Conservation (phyloP, 176 grass and related monocot genomes). For the Cocos nucifera region DNA sequence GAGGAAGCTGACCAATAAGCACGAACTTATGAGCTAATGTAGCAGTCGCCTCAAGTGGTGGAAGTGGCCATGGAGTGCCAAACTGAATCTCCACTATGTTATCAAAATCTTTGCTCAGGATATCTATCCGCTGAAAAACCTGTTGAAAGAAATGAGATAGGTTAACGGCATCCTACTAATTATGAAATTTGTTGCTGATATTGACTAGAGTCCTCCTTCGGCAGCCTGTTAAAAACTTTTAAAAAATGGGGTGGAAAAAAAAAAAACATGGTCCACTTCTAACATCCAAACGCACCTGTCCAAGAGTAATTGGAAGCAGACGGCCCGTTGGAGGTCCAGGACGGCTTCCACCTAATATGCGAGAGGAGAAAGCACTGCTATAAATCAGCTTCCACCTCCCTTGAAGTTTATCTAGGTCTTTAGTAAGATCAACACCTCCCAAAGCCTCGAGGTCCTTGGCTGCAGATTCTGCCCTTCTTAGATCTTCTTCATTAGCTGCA, state of each 20-base stretch:
- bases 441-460: constrained; percentile 53
- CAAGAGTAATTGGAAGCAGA: constrained; percentile 71
- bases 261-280: background rate
- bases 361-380: constrained; percentile 88
- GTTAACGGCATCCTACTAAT: no score
- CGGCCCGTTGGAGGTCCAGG: constrained; percentile 70
- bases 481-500: constrained; percentile 65
- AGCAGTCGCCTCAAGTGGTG: constrained; percentile 46
- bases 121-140: constrained; percentile 87
- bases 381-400: constrained; percentile 82
- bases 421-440: constrained; percentile 32
- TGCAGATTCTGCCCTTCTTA: constrained; percentile 57
- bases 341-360: constrained; percentile 74
- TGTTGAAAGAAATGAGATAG: background rate
- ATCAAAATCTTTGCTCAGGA: constrained; percentile 69
- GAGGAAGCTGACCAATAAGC: constrained; percentile 44
- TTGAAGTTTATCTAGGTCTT: constrained; percentile 62
- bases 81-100: constrained; percentile 86
- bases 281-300: constrained; percentile 26
- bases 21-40: constrained; percentile 80
- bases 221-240: no score
- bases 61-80: constrained; percentile 76
- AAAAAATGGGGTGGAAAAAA: no score
- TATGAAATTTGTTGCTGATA: no score
- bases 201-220: no score